These are phyloP conservation scores for Rosa hybrid DNA, from an alignment of 331 rosid species.

Conservation along the genomic window DNA sequence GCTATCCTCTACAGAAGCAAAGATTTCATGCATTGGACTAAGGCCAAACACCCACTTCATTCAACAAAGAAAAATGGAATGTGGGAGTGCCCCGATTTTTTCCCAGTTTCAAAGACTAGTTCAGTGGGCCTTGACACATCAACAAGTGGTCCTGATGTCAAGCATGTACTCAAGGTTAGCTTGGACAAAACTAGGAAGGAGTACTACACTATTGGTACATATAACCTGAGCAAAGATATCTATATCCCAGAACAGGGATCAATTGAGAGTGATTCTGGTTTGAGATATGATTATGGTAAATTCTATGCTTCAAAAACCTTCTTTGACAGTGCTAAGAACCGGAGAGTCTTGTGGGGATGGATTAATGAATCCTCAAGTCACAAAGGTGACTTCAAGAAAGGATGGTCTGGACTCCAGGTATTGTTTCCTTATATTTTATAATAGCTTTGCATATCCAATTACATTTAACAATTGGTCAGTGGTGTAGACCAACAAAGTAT, in stretches of 20 bases:
- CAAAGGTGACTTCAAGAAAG: constrained; percentile 56
- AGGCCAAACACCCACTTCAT: no score
- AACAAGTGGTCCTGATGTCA: constrained; percentile 23
- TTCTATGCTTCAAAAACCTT: constrained; percentile 81
- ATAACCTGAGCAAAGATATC: constrained; percentile 33
- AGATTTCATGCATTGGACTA: no score
- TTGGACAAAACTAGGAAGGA: constrained; percentile 54
- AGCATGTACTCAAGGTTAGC: constrained; percentile 71
- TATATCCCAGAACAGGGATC: constrained; percentile 48
- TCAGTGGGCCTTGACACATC: constrained; percentile 41
- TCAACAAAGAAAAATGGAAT: no score
- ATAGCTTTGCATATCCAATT: no score
- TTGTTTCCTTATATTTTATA: no score
- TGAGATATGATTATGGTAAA: constrained; percentile 80
- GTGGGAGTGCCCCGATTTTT: no score
- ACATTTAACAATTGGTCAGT: no score
- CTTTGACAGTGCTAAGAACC: constrained; percentile 45
- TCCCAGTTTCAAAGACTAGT: no score
- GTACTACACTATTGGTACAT: constrained; percentile 47
- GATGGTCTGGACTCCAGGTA: constrained; percentile 41
- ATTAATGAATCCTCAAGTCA: constrained; percentile 66
- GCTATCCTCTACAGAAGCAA: no score
- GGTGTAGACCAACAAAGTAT: no score
- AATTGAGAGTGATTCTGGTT: constrained; percentile 24
- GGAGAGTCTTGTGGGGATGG: constrained; percentile 80